Evolutionary conservation across 305 asterid species (phyloP).

Genomic region (Coffea humblotiana): DNA sequence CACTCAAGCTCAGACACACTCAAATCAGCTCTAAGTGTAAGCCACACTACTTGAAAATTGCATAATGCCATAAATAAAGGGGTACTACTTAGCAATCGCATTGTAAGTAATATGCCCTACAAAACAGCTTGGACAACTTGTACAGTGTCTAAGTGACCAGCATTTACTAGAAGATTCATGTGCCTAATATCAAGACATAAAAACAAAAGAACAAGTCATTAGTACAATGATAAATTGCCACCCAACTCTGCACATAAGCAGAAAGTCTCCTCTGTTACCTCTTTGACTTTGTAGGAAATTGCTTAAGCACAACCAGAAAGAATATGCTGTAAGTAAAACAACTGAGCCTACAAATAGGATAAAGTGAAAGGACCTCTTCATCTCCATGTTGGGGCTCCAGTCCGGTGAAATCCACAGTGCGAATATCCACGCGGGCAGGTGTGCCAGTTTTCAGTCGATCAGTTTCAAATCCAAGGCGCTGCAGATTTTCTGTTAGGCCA

Average conservation of each 20-base stretch:
- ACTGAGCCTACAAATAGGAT: constrained; percentile 46
- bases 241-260: not conserved
- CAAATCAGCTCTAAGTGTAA: not conserved
- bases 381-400: constrained; percentile 95
- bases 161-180: not conserved
- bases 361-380: constrained; percentile 82
- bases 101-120: not conserved
- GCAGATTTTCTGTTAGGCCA: constrained; percentile 89
- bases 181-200: not conserved
- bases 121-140: no score
- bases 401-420: constrained; percentile 82
- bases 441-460: constrained; percentile 96
- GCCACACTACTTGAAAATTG: not conserved
- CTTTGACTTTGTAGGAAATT: not conserved
- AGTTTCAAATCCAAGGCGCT: constrained; percentile 83
- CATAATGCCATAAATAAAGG: not conserved
- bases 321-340: constrained; percentile 10
- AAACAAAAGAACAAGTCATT: not conserved
- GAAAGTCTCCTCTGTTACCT: not conserved
- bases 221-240: no score
- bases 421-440: constrained; percentile 90
- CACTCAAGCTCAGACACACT: not conserved
- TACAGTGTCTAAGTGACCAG: not conserved
- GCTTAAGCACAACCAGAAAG: constrained; percentile 3
- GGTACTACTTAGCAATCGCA: not conserved